A percentile compares a stretch with the other conserved stretches of the same genome.
These are phyloP conservation scores for Vanderwaltozyma tropicalis DNA, from an alignment of 805 yeast species.

Conservation along the genomic window DNA sequence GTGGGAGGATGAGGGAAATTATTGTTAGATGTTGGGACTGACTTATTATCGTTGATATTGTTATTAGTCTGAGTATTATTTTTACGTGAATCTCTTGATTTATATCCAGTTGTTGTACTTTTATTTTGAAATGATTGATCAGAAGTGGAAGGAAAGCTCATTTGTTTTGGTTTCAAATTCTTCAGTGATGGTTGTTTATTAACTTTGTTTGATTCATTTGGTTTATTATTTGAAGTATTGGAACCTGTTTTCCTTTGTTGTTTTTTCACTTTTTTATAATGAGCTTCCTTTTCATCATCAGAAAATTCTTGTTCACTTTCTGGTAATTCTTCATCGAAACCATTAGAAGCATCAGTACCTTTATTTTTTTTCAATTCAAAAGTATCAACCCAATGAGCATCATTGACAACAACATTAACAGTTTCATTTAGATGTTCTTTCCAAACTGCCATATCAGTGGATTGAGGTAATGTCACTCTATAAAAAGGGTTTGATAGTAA, in stretches of 20 bases:
- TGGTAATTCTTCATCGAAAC: slow-evolving; percentile 88
- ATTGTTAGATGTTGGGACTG: neutral
- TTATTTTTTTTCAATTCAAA: slow-evolving; percentile 56
- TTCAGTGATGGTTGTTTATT: slow-evolving; percentile 2
- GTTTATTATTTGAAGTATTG: slow-evolving; percentile 15
- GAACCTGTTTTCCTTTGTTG: slow-evolving; percentile 41
- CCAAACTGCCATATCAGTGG: slow-evolving; percentile 22
- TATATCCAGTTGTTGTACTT: slow-evolving; percentile 1
- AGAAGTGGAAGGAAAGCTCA: slow-evolving; percentile 9
- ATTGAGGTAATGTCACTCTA: slow-evolving; percentile 47
- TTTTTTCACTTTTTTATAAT: slow-evolving; percentile 53
- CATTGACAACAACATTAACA: slow-evolving; percentile 71
- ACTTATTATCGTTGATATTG: neutral
- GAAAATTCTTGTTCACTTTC: slow-evolving; percentile 91
- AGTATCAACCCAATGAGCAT: slow-evolving; percentile 70
- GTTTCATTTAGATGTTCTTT: slow-evolving; percentile 40
- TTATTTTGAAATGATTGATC: slow-evolving; percentile 4
- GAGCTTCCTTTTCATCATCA: slow-evolving; percentile 84
- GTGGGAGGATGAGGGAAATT: too few relatives aligned
- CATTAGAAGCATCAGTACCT: slow-evolving; percentile 92
- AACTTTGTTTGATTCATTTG: slow-evolving; percentile 6
- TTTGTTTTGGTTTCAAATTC: neutral
- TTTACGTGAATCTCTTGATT: slow-evolving; percentile 9
- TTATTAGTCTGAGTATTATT: neutral
- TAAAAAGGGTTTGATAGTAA: slow-evolving; percentile 73